Conservation (phyloP, 2,329 filamentous ascomycete species). For the Aspergillus clavatus region DNA sequence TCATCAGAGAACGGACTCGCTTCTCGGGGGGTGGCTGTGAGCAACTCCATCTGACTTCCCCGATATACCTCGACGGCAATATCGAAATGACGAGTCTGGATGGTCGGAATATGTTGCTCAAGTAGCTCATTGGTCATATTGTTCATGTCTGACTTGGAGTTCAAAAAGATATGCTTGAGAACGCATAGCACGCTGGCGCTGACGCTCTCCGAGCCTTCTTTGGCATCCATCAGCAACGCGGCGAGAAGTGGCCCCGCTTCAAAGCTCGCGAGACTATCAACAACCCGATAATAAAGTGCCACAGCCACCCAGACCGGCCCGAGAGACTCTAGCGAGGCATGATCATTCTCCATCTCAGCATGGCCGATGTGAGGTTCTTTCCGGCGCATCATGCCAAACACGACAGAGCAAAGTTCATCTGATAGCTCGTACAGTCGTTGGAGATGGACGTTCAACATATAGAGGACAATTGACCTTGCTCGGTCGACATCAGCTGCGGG, state of each 20-base stretch:
- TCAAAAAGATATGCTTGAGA: not conserved
- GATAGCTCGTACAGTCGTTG: conserved; percentile 17
- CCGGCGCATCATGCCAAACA: conserved; percentile 11
- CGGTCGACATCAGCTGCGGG: conserved; percentile 4
- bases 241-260: conserved; percentile 1
- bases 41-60: not conserved
- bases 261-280: conserved; percentile 7
- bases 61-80: conserved; percentile 3
- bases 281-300: conserved; percentile 15
- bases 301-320: conserved; percentile 15
- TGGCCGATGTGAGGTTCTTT: conserved; percentile 1
- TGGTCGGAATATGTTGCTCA: conserved; percentile 3
- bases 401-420: conserved; percentile 6
- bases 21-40: not conserved
- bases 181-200: not conserved
- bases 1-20: not conserved
- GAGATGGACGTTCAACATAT: conserved; percentile 13
- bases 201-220: conserved; percentile 3
- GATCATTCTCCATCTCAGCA: not conserved
- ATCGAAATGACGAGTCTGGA: conserved; percentile 2
- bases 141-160: not conserved
- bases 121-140: not conserved
- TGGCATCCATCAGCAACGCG: conserved; percentile 6
- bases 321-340: not conserved
- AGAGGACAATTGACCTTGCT: conserved; percentile 12